Conservation (phyloP, 768 basidiomycete genomes). For the Cystobasidium tubakii region DNA sequence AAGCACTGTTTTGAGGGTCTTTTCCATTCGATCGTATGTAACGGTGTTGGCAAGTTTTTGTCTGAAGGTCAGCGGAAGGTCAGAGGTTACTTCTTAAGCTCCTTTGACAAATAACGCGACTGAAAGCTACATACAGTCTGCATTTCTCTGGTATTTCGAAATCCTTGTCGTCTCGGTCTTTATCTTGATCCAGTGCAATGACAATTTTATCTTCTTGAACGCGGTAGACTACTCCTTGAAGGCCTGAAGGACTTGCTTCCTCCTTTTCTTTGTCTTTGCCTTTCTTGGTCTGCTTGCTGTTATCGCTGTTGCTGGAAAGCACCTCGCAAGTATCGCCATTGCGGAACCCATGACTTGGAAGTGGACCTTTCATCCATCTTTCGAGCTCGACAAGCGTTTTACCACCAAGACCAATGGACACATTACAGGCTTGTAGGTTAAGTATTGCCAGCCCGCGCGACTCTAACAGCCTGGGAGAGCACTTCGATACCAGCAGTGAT, state of each 20-base stretch:
- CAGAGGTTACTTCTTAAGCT: background rate
- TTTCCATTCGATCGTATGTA: constrained; percentile 39
- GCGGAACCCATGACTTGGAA: constrained; percentile 30
- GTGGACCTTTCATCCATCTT: constrained; percentile 25
- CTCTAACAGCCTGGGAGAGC: constrained; percentile 35
- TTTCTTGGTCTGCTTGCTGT: constrained; percentile 2
- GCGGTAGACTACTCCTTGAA: constrained; percentile 37
- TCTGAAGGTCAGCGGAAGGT: background rate
- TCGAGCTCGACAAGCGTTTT: constrained; percentile 39
- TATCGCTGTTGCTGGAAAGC: constrained; percentile 4
- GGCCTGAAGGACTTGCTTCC: background rate
- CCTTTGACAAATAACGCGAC: too few species aligned
- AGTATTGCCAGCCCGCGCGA: constrained; percentile 30
- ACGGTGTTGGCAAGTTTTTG: constrained; percentile 39
- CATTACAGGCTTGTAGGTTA: background rate
- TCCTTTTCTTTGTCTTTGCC: constrained; percentile 35
- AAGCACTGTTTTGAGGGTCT: constrained; percentile 21
- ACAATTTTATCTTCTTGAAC: constrained; percentile 34
- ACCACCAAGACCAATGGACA: constrained; percentile 38
- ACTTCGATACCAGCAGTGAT: constrained; percentile 32
- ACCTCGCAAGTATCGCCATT: constrained; percentile 34
- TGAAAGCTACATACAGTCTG: constrained; percentile 32
- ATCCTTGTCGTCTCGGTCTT: constrained; percentile 29
- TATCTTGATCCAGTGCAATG: constrained; percentile 22
- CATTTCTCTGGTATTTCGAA: constrained; percentile 37